These are phyloP conservation scores for Novymonas esmeraldas DNA, from an alignment of 208 protist genomes.

Conservation along the genomic window DNA sequence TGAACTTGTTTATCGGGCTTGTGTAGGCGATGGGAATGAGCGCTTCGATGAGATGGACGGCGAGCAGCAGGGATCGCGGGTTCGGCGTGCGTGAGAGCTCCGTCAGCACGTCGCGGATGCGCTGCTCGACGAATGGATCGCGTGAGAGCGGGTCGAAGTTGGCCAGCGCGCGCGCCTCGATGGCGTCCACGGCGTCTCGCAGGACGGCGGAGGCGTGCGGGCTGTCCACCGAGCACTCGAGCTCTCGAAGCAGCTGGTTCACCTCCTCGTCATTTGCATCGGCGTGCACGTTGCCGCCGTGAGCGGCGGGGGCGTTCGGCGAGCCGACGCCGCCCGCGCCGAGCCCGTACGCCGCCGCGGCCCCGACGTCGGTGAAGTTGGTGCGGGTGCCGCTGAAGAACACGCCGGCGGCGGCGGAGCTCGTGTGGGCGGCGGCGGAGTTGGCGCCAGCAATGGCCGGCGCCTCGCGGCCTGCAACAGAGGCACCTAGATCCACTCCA, in stretches of 20 bases:
- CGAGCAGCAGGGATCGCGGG: conserved; percentile 56
- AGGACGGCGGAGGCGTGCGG: conserved; percentile 70
- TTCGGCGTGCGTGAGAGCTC: conserved; percentile 67
- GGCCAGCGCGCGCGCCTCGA: conserved; percentile 75
- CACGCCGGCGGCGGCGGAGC: conserved; percentile 26
- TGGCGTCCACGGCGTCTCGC: conserved; percentile 73
- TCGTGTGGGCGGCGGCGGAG: conserved; percentile 36
- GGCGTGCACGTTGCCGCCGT: conserved; percentile 7
- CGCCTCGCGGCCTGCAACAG: conserved; percentile 25
- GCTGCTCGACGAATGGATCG: conserved; percentile 83
- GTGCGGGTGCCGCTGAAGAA: conserved; percentile 54
- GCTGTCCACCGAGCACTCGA: conserved; percentile 70
- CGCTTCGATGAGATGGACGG: conserved; percentile 77
- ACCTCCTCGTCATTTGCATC: conserved; percentile 83
- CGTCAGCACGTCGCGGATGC: conserved; percentile 78
- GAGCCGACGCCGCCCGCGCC: conserved; percentile 25
- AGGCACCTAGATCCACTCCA: conserved; percentile 1
- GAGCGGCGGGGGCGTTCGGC: conserved; percentile 17
- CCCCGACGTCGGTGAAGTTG: conserved; percentile 46
- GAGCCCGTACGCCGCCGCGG: conserved; percentile 31
- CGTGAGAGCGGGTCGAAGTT: conserved; percentile 80
- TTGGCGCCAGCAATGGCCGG: conserved; percentile 39
- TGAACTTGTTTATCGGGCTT: conserved; percentile 78
- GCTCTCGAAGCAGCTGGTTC: conserved; percentile 74
- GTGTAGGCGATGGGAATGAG: conserved; percentile 86